These are phyloP conservation scores for Ochromonas danica DNA, from an alignment of 108 stramenopile species.

Conservation along the genomic window DNA sequence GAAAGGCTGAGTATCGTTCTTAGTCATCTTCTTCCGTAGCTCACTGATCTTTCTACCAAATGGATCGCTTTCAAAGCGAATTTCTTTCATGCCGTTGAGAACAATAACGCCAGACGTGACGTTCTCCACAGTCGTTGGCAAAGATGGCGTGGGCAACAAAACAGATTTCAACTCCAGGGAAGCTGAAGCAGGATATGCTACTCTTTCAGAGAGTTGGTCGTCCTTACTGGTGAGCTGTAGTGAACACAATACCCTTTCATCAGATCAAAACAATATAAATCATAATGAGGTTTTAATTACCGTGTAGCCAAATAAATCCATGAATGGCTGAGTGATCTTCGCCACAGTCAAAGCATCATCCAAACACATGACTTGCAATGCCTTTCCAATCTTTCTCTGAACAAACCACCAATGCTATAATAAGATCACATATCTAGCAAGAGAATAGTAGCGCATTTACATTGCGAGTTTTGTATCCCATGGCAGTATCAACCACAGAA, in stretches of 20 bases:
- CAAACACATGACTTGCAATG: not conserved
- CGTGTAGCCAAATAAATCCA: not conserved
- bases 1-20: conserved; percentile 20
- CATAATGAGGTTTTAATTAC: not conserved
- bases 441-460: not conserved
- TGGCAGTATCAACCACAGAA: not conserved
- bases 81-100: not conserved
- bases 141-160: too few species aligned
- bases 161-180: not conserved
- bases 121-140: not conserved
- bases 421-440: not conserved
- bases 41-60: conserved; percentile 28
- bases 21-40: not conserved
- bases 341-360: not conserved
- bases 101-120: not conserved
- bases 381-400: conserved; percentile 7
- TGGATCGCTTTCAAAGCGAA: not conserved
- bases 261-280: not conserved
- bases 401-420: not conserved
- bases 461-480: not conserved
- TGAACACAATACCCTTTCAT: not conserved
- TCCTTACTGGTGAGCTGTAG: not conserved
- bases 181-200: not conserved
- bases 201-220: not conserved
- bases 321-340: not conserved